Conservation (phyloP, 2,329 filamentous ascomycete species). For the Pestalotiopsis sp. region DNA sequence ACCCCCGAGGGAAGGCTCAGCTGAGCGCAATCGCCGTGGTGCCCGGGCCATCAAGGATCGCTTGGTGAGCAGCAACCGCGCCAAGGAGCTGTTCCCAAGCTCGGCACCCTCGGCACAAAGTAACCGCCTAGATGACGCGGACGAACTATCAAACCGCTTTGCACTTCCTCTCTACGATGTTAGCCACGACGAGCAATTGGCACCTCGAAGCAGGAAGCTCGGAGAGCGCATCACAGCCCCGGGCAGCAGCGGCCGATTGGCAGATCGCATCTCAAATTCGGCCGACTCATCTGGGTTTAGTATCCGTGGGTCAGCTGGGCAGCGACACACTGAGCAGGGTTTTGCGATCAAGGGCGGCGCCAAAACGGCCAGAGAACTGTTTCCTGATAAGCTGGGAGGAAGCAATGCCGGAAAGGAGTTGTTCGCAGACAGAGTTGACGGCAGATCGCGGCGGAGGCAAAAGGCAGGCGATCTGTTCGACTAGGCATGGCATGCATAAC, state of each 20-base stretch:
- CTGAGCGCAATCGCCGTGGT: conserved; percentile 43
- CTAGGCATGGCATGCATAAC: conserved; percentile 38
- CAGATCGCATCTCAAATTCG: conserved; percentile 38
- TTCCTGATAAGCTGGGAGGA: conserved; percentile 64
- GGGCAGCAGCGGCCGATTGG: conserved; percentile 27
- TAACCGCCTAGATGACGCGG: conserved; percentile 54
- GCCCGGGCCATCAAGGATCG: conserved; percentile 49
- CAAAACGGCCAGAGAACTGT: conserved; percentile 64
- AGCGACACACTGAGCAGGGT: conserved; percentile 48
- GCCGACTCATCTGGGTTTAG: conserved; percentile 46
- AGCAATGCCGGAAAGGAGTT: conserved; percentile 70
- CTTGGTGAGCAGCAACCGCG: conserved; percentile 42
- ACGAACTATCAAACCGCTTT: conserved; percentile 54
- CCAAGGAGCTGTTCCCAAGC: conserved; percentile 63
- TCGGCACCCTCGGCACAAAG: conserved; percentile 43
- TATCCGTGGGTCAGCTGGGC: conserved; percentile 62
- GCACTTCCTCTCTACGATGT: conserved; percentile 52
- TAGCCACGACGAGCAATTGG: conserved; percentile 29
- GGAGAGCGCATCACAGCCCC: conserved; percentile 32
- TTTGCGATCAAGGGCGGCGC: conserved; percentile 71
- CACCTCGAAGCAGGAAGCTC: conserved; percentile 22
- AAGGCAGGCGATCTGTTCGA: conserved; percentile 75
- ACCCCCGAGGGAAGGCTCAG: conserved; percentile 32
- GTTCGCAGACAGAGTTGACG: conserved; percentile 63
- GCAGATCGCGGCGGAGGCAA: conserved; percentile 61